Evolutionary conservation across 805 yeast genomes (phyloP).

Genomic region (Myxozyma mucilagina): DNA sequence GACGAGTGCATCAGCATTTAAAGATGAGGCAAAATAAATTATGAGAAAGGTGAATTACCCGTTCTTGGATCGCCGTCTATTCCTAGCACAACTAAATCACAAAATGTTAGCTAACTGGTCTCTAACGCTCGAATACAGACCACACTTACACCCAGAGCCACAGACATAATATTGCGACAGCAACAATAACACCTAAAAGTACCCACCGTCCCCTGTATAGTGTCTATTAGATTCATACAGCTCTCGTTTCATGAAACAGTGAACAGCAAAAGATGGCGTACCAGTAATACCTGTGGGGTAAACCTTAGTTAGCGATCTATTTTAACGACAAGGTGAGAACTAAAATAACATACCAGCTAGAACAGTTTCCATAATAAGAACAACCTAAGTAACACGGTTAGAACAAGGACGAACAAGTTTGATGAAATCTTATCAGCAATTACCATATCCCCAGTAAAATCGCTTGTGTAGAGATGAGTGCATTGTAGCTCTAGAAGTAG

Average conservation of each 20-base stretch:
- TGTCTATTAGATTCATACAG: background rate
- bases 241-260: too few relatives aligned
- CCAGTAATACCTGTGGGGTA: constrained; percentile 20
- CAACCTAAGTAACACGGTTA: constrained; percentile 5
- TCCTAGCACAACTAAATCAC: constrained; percentile 10
- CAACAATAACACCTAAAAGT: constrained; percentile 18
- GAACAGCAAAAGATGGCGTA: background rate
- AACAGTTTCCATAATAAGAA: constrained; percentile 18
- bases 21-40: background rate
- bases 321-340: background rate
- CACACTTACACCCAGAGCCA: constrained; percentile 22
- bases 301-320: background rate
- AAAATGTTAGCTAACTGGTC: background rate
- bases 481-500: background rate
- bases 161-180: background rate
- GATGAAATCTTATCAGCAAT: background rate
- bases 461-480: background rate
- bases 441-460: background rate
- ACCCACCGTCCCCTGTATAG: constrained; percentile 27
- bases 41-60: constrained; percentile 5
- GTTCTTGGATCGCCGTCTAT: constrained; percentile 12
- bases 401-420: background rate
- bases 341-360: constrained; percentile 16
- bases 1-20: background rate
- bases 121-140: background rate